These are phyloP conservation scores for Pythium pyrilobum DNA, from an alignment of 352 stramenopile genomes.

Conservation along the genomic window DNA sequence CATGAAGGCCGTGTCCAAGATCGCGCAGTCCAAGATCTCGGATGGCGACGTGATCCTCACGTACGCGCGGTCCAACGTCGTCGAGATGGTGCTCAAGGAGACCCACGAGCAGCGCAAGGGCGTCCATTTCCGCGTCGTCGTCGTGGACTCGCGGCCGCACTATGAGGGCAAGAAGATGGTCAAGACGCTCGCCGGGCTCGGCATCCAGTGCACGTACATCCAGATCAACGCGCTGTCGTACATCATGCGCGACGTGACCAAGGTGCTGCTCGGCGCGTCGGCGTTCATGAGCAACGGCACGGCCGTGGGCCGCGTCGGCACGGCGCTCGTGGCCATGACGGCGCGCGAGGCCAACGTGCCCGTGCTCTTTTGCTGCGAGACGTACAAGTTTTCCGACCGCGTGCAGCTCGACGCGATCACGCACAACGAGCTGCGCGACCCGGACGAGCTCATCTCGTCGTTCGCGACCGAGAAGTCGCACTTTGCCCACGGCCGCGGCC, in stretches of 20 bases:
- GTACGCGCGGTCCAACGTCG: constrained; percentile 91
- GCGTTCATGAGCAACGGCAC: constrained; percentile 96
- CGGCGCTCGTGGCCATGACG: constrained; percentile 90
- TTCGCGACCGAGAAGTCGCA: constrained; percentile 51
- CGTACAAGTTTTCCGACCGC: constrained; percentile 96
- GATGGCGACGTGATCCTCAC: constrained; percentile 94
- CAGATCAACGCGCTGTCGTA: constrained; percentile 94
- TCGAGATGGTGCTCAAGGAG: constrained; percentile 81
- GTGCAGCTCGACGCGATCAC: constrained; percentile 98
- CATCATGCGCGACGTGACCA: constrained; percentile 95
- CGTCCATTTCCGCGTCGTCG: constrained; percentile 85
- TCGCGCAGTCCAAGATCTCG: constrained; percentile 84
- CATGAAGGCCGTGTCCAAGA: constrained; percentile 85
- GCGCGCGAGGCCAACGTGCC: constrained; percentile 91
- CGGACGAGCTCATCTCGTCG: constrained; percentile 78
- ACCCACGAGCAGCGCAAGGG: constrained; percentile 28
- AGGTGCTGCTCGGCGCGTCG: constrained; percentile 93
- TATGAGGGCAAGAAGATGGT: constrained; percentile 84
- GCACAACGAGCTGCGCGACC: constrained; percentile 96
- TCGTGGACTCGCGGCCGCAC: constrained; percentile 91
- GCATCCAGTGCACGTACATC: constrained; percentile 91
- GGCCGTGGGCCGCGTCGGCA: constrained; percentile 88
- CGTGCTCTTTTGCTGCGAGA: constrained; percentile 98
- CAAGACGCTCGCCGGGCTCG: constrained; percentile 51
- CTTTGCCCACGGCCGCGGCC: constrained; percentile 19